These are phyloP conservation scores for Citrus australasica DNA, from an alignment of 345 rosid species.

Conservation along the genomic window DNA sequence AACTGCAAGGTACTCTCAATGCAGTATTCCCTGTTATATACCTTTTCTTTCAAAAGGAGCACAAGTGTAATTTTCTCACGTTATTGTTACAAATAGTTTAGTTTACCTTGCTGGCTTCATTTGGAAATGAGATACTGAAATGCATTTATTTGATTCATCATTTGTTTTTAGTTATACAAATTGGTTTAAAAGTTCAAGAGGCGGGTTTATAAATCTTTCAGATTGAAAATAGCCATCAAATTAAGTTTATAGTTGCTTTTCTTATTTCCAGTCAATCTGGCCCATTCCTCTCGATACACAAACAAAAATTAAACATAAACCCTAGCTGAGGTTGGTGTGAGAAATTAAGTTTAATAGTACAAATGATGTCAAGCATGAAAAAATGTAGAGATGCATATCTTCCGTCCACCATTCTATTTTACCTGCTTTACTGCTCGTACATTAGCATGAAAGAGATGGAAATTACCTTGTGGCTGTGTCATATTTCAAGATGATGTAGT, in stretches of 20 bases:
- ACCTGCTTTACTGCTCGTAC: not conserved
- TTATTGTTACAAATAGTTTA: not conserved
- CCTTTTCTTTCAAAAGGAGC: not conserved
- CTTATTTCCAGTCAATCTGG: not conserved
- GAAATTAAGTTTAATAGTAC: not conserved
- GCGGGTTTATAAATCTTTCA: not conserved
- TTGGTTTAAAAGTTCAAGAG: not conserved
- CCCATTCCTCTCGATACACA: not conserved
- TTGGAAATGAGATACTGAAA: no score
- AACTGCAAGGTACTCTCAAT: slow-evolving; percentile 57
- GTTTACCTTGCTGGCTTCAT: not conserved
- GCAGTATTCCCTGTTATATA: not conserved
- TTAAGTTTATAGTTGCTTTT: not conserved
- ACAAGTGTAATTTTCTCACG: not conserved
- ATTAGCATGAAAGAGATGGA: not conserved
- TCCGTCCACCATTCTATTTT: not conserved
- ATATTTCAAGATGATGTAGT: not conserved
- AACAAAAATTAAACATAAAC: not conserved
- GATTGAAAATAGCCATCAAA: not conserved
- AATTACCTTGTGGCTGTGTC: not conserved
- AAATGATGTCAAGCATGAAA: not conserved
- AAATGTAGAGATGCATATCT: not conserved
- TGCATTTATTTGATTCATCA: not conserved
- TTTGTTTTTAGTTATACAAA: not conserved
- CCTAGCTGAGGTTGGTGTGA: not conserved